These are phyloP conservation scores for Omphalotus guepiniiformis DNA, from an alignment of 768 basidiomycete genomes.

Conservation along the genomic window DNA sequence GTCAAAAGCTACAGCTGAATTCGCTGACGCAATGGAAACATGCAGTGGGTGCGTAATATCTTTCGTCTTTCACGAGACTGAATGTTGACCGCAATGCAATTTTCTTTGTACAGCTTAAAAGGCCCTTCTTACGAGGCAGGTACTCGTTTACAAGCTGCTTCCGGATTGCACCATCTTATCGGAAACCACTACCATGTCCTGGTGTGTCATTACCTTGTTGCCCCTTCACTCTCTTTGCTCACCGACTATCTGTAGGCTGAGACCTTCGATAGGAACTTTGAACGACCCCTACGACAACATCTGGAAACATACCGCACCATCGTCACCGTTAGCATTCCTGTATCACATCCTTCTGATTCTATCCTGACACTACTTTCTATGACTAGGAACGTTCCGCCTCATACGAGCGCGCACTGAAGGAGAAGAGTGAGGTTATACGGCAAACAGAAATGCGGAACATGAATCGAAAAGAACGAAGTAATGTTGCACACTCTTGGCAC, in stretches of 20 bases:
- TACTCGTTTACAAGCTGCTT: constrained; percentile 77
- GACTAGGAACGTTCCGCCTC: constrained; percentile 75
- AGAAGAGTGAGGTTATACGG: constrained; percentile 81
- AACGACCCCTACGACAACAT: constrained; percentile 84
- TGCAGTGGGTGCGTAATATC: constrained; percentile 64
- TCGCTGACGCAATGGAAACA: constrained; percentile 82
- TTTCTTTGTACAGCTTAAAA: constrained; percentile 48
- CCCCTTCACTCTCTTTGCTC: constrained; percentile 9
- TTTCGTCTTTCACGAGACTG: background rate
- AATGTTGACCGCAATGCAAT: background rate
- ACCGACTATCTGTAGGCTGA: constrained; percentile 52
- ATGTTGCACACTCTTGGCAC: constrained; percentile 20
- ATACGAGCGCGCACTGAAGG: constrained; percentile 78
- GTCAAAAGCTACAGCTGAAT: constrained; percentile 77
- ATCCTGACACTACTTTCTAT: constrained; percentile 2
- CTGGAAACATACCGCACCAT: constrained; percentile 73
- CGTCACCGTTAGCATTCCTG: constrained; percentile 48
- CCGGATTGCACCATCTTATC: constrained; percentile 87
- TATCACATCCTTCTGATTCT: constrained; percentile 12
- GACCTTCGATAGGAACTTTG: constrained; percentile 81
- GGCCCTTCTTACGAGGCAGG: constrained; percentile 79
- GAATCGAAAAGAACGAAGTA: constrained; percentile 83
- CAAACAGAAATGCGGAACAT: constrained; percentile 83
- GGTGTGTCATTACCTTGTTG: constrained; percentile 38
- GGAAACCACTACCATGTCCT: constrained; percentile 92